Conservation (phyloP, 176 grass and related monocot species). For the Chloris gayana region DNA sequence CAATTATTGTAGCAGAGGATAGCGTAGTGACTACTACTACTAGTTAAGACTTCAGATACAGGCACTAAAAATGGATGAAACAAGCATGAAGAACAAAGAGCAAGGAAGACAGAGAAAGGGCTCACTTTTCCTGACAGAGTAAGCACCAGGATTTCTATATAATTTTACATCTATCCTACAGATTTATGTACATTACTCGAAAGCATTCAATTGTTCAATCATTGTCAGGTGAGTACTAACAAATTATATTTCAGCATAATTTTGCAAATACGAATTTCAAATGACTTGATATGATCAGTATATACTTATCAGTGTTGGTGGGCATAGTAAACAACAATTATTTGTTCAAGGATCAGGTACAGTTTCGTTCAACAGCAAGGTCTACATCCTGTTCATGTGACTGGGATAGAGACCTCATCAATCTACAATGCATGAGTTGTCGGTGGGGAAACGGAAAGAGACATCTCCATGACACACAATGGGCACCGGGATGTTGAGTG, state of each 20-base stretch:
- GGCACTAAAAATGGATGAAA: constrained; percentile 26
- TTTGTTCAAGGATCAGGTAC: background rate
- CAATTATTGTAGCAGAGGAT: constrained; percentile 30
- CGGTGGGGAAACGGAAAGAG: constrained; percentile 30
- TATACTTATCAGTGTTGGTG: background rate
- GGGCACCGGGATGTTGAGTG: constrained; percentile 29
- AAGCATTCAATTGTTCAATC: background rate
- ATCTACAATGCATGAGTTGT: constrained; percentile 44
- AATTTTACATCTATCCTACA: background rate
- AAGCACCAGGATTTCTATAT: constrained; percentile 18
- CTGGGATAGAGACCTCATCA: constrained; percentile 14
- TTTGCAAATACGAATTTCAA: background rate
- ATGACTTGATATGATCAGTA: background rate
- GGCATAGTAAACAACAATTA: background rate
- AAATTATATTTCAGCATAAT: background rate
- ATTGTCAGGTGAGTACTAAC: background rate
- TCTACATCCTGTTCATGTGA: constrained; percentile 20
- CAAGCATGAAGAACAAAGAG: constrained; percentile 33
- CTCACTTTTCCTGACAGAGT: constrained; percentile 33
- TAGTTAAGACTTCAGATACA: constrained; percentile 8
- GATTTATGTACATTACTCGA: background rate
- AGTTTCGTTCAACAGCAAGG: background rate
- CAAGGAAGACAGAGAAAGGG: constrained; percentile 24
- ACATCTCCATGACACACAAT: constrained; percentile 38
- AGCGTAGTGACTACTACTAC: constrained; percentile 13